Conservation (phyloP, 169 alveolate species). For the Plasmodium fragile region DNA sequence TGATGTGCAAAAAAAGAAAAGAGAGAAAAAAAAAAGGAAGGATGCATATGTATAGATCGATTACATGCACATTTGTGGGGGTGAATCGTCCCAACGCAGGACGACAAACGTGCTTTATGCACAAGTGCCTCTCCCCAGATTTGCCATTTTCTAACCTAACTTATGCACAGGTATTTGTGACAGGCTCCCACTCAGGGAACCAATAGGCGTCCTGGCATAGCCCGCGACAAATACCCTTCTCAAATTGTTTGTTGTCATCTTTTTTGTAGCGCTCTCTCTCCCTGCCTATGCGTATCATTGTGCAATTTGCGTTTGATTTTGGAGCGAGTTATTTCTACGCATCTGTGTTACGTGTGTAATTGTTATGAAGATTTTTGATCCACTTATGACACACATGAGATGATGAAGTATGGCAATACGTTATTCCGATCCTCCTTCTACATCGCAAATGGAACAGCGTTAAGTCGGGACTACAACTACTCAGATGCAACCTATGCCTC, state of each 20-base stretch:
- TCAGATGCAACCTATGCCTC: not conserved
- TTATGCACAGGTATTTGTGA: conserved; percentile 72
- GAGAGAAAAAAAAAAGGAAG: not conserved
- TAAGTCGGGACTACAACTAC: not conserved
- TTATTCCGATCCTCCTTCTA: not conserved
- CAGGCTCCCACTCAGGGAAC: conserved; percentile 58
- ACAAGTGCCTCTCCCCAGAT: not conserved
- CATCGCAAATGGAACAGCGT: not conserved
- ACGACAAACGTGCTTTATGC: not conserved
- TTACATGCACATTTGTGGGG: not conserved
- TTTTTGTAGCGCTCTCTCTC: not conserved
- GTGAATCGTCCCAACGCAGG: not conserved
- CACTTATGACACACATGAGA: not conserved
- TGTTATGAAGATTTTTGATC: not conserved
- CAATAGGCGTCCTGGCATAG: conserved; percentile 74
- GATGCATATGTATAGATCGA: not conserved
- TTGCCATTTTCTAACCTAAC: conserved; percentile 21
- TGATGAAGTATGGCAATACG: not conserved
- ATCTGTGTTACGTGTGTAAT: not conserved
- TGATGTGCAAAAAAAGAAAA: not conserved
- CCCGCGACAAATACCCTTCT: conserved; percentile 69
- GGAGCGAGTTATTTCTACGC: not conserved
- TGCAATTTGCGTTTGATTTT: not conserved
- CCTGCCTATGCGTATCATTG: not conserved
- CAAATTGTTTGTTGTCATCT: conserved; percentile 16